phyloP scores from a whole-genome alignment of 2,329 filamentous ascomycete genomes.

The Acarospora socialis region DNA sequence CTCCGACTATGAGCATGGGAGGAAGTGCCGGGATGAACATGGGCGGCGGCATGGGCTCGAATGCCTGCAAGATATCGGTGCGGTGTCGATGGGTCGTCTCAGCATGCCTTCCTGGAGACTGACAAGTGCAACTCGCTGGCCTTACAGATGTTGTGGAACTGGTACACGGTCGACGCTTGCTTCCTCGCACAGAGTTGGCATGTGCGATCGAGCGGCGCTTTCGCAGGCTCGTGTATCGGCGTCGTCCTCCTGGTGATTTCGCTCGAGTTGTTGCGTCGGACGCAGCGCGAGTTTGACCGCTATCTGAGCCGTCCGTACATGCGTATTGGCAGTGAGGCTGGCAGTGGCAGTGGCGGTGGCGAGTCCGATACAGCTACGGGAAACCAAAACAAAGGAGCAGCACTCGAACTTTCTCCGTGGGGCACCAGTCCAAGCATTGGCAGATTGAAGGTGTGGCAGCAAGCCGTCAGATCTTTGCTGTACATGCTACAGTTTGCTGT shows the following conservation, averaged over 20 bases:
- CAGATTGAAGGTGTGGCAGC: slow-evolving; percentile 50
- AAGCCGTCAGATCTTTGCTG: slow-evolving; percentile 49
- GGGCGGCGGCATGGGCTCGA: slow-evolving; percentile 8
- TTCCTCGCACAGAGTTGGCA: slow-evolving; percentile 60
- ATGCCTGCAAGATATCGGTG: slow-evolving; percentile 22
- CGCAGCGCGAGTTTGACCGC: slow-evolving; percentile 58
- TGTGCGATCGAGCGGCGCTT: slow-evolving; percentile 54
- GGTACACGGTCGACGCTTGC: slow-evolving; percentile 56
- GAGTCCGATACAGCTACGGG: too few relatives aligned
- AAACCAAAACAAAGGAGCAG: too few relatives aligned
- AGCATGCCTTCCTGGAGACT: slow-evolving; percentile 1
- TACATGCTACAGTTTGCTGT: slow-evolving; percentile 60
- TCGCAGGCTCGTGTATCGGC: slow-evolving; percentile 68
- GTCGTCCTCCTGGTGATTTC: slow-evolving; percentile 57
- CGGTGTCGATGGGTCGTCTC: slow-evolving; percentile 1
- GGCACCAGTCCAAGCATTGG: slow-evolving; percentile 32
- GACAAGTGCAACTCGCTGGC: background rate
- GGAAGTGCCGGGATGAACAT: slow-evolving; percentile 17
- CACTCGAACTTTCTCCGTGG: slow-evolving; percentile 4
- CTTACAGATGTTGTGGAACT: slow-evolving; percentile 64
- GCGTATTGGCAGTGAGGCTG: slow-evolving; percentile 3
- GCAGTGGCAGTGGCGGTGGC: too few relatives aligned
- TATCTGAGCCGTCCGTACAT: slow-evolving; percentile 26
- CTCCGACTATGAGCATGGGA: background rate
- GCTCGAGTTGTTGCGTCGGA: slow-evolving; percentile 58